A percentile compares a stretch with the other conserved stretches of the same genome.
phyloP scores from a whole-genome alignment of 2,329 filamentous ascomycete species.

The Penicillium sp. region DNA sequence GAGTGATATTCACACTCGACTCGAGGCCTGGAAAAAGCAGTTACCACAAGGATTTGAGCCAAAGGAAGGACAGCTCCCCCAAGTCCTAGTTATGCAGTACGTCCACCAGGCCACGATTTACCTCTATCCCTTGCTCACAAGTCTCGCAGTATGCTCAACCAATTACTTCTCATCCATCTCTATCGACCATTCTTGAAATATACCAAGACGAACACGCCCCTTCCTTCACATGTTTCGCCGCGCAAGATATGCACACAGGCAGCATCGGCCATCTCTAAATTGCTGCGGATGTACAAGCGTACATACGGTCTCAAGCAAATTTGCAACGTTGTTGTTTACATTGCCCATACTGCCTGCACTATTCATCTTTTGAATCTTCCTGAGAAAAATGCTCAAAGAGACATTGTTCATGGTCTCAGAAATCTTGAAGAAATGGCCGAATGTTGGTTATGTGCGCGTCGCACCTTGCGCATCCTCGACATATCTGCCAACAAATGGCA shows the following conservation, averaged over 20 bases:
- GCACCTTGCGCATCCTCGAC: slow-evolving; percentile 82
- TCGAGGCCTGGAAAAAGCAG: slow-evolving; percentile 86
- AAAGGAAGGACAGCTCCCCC: slow-evolving; percentile 85
- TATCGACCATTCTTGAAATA: slow-evolving; percentile 96
- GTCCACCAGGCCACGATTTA: slow-evolving; percentile 36
- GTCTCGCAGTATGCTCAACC: slow-evolving; percentile 85
- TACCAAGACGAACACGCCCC: slow-evolving; percentile 75
- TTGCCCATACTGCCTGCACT: slow-evolving; percentile 89
- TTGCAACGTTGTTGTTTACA: slow-evolving; percentile 95
- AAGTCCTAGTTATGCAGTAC: slow-evolving; percentile 85
- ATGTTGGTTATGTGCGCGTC: slow-evolving; percentile 86
- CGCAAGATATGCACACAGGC: slow-evolving; percentile 89
- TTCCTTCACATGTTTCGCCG: slow-evolving; percentile 86
- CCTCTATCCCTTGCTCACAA: slow-evolving; percentile 20
- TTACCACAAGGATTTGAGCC: slow-evolving; percentile 86
- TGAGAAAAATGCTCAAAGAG: slow-evolving; percentile 85
- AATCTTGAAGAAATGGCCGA: slow-evolving; percentile 95
- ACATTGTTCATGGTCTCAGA: slow-evolving; percentile 87
- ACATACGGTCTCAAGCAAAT: slow-evolving; percentile 90
- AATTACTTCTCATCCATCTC: slow-evolving; percentile 91
- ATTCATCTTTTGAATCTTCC: slow-evolving; percentile 93
- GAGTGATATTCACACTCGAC: slow-evolving; percentile 83
- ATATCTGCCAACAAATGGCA: slow-evolving; percentile 88
- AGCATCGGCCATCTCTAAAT: slow-evolving; percentile 85
- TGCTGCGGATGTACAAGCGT: slow-evolving; percentile 93